These are phyloP conservation scores for Xylogone sp. DNA, from an alignment of 2,329 filamentous ascomycete genomes.

Conservation along the genomic window DNA sequence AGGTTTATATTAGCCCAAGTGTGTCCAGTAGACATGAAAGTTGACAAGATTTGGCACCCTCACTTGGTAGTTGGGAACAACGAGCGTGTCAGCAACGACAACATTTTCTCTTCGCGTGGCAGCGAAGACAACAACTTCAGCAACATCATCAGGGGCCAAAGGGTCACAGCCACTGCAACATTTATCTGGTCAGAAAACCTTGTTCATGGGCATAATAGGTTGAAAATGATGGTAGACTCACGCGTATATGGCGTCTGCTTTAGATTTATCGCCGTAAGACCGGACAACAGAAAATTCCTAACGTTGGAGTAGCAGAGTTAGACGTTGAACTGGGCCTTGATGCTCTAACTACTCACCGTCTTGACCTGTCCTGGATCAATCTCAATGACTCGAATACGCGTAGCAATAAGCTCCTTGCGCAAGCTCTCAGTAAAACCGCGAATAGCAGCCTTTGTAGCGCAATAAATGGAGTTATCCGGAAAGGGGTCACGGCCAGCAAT, in stretches of 20 bases:
- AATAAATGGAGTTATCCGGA: slow-evolving; percentile 84
- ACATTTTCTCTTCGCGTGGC: slow-evolving; percentile 85
- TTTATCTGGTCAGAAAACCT: slow-evolving; percentile 5
- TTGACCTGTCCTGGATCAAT: slow-evolving; percentile 92
- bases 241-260: slow-evolving; percentile 88
- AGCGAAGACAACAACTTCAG: slow-evolving; percentile 83
- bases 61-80: slow-evolving; percentile 90
- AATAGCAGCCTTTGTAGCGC: slow-evolving; percentile 86
- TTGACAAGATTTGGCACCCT: slow-evolving; percentile 20
- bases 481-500: slow-evolving; percentile 90
- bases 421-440: slow-evolving; percentile 79
- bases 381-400: slow-evolving; percentile 78
- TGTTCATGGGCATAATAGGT: no score
- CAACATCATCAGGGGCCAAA: slow-evolving; percentile 85
- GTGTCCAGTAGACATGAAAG: slow-evolving; percentile 5
- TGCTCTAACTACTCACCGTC: slow-evolving; percentile 50
- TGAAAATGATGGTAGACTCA: slow-evolving; percentile 36
- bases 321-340: slow-evolving; percentile 2
- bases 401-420: slow-evolving; percentile 77
- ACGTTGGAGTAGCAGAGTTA: no score
- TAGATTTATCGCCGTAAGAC: slow-evolving; percentile 83
- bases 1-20: slow-evolving; percentile 27
- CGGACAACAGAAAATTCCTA: slow-evolving; percentile 85
- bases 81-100: slow-evolving; percentile 79
- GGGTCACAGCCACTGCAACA: slow-evolving; percentile 69